Conservation (phyloP, 495 filamentous ascomycete species). For the Jackrogersella minutella region DNA sequence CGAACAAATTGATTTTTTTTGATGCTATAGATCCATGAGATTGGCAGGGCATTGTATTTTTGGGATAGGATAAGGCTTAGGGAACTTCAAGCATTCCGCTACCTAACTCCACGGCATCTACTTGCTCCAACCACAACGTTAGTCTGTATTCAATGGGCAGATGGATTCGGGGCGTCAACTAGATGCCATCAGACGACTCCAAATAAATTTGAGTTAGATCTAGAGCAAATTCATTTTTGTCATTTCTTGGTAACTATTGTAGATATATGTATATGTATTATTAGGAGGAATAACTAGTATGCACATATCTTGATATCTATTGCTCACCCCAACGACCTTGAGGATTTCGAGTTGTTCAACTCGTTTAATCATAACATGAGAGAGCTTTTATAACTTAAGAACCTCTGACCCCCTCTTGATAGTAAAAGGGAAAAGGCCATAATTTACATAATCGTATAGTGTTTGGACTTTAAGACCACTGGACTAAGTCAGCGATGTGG, state of each 20-base stretch:
- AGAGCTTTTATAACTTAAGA: too few relatives aligned
- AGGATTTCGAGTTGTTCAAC: too few relatives aligned
- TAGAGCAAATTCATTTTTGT: neutral
- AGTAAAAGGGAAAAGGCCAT: too few relatives aligned
- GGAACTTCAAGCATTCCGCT: slow-evolving; percentile 19
- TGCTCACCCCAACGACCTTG: too few relatives aligned
- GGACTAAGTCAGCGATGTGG: too few relatives aligned
- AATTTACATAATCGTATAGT: too few relatives aligned
- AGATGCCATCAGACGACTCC: neutral
- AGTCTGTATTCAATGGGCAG: neutral
- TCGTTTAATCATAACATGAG: too few relatives aligned
- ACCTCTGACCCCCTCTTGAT: too few relatives aligned
- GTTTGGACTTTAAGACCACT: too few relatives aligned
- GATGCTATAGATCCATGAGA: slow-evolving; percentile 25
- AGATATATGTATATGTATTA: neutral
- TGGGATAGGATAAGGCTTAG: neutral
- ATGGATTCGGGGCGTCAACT: neutral
- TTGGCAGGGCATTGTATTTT: slow-evolving; percentile 20
- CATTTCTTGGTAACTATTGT: neutral
- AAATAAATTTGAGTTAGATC: neutral
- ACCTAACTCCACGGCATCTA: slow-evolving; percentile 1
- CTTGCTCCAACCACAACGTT: slow-evolving; percentile 2
- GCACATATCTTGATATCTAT: too few relatives aligned
- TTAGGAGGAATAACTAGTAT: too few relatives aligned
- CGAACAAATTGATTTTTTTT: slow-evolving; percentile 30